A percentile compares a stretch with the other conserved stretches of the same genome.
These are phyloP conservation scores for Pontederia crassipes DNA, from an alignment of 176 grass and related monocot species.

Conservation along the genomic window DNA sequence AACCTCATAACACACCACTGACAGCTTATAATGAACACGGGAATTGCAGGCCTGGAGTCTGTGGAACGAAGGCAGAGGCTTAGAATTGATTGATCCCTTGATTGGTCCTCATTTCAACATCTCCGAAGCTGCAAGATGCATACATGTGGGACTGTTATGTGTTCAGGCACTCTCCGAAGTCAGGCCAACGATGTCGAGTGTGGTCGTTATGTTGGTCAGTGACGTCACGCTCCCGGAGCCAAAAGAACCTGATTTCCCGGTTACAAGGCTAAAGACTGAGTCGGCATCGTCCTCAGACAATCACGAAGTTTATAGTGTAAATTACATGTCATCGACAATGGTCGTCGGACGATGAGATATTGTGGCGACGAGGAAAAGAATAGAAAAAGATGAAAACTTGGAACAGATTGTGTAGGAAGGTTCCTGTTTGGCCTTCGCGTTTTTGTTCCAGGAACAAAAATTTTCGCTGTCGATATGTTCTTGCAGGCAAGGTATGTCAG, in stretches of 20 bases:
- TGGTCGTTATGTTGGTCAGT: neutral
- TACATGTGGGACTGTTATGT: neutral
- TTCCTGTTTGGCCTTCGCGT: too few relatives aligned
- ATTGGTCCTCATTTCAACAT: neutral
- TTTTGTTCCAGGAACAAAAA: too few relatives aligned
- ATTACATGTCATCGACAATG: too few relatives aligned
- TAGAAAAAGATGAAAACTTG: too few relatives aligned
- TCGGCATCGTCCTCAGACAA: neutral
- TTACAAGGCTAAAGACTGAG: neutral
- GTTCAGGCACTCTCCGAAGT: neutral
- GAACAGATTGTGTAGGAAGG: too few relatives aligned
- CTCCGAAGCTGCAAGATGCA: neutral
- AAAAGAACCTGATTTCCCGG: neutral
- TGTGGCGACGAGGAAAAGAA: too few relatives aligned
- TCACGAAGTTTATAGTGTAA: neutral
- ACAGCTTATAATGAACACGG: neutral
- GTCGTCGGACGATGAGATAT: too few relatives aligned
- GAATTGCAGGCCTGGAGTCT: neutral
- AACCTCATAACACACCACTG: neutral
- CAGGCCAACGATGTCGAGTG: neutral
- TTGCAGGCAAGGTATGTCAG: too few relatives aligned
- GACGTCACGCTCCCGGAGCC: neutral
- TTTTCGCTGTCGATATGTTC: too few relatives aligned
- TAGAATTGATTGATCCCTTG: neutral
- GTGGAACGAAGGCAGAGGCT: neutral